Base-by-base conservation (phyloP, 1,139 yeast genomes). In the Suhomyces coccinellae region DNA sequence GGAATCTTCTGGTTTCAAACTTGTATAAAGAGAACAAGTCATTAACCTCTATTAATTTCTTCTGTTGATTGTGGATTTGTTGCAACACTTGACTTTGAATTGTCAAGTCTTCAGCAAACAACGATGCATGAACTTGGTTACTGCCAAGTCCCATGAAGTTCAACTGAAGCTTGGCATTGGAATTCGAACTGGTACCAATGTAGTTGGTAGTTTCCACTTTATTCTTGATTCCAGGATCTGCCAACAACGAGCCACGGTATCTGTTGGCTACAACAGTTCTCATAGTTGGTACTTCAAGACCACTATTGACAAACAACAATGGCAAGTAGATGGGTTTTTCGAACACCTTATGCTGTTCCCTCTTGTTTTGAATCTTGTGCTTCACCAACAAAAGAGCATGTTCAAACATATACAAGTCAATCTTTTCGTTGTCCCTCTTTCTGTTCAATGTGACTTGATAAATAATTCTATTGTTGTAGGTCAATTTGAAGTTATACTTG, bases 311-410 rank as follows among this genome's bases (percentile, higher is more conserved):
- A 58, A 83, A 86, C 48, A 95, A 70, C 46, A 93, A 71, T 33
- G 95, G 97, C 45, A 93, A 72, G 38, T 96, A 97, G 40, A 95
- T 87, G 7, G 99, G 99, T 62, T 90, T 80, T 58, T 95, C 95
- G 65, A 85, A 88, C 13, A 93, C 97, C 60, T 90, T 87, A 58
- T 87, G 86, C 51, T 87, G 95, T 56, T 93, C 98, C 56, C 96
- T 79, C 63, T 93, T 91, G 62, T 89, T 90, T 49, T 88, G 90
- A 28, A 86, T 75, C 65, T 91, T 95, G 47, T 87, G 87, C 59
- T 93, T 86, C 32, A 90, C 91, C 64, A 93, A 85, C 50, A 95
- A 69, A 35, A 93, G 63, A 43, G 95, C 90, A 65, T 93, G 95
- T 63, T 93, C 99, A 61, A 93, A 82, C 45, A 93, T 63, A 61